Percentiles rank a stretch among this genome's conserved stretches.
Conservation (phyloP, 2,329 filamentous ascomycete species). For the Leptographium wingfieldii region DNA sequence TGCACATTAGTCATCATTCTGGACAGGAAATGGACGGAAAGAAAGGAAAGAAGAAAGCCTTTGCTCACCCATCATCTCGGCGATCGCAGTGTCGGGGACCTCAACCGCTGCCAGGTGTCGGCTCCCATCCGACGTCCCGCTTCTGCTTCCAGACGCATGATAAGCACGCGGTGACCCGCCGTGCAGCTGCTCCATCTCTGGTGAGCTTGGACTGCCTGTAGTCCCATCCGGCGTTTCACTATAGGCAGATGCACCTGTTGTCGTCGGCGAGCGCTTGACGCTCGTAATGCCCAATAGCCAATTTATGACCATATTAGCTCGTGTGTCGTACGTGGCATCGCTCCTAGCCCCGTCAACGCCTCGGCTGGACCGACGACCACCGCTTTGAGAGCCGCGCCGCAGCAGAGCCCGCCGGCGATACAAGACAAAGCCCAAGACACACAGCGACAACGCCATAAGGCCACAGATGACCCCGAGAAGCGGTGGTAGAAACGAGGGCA, state of each 20-base stretch:
- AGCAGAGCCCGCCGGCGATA: conserved; percentile 37
- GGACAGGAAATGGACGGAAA: too few species aligned
- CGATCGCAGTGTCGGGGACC: conserved; percentile 23
- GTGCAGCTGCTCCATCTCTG: conserved; percentile 22
- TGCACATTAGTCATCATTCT: conserved; percentile 3
- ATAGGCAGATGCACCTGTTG: not conserved
- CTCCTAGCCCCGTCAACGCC: conserved; percentile 10
- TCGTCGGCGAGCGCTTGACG: conserved; percentile 11
- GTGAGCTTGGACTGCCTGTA: conserved; percentile 20
- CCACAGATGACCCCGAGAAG: conserved; percentile 50
- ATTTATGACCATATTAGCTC: conserved; percentile 32
- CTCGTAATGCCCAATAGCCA: conserved; percentile 37
- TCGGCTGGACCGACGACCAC: not conserved
- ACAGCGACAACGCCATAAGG: conserved; percentile 39
- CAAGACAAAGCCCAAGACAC: conserved; percentile 38
- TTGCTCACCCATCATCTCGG: conserved; percentile 34
- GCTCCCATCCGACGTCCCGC: not conserved
- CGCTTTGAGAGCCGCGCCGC: conserved; percentile 11
- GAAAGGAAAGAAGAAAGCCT: not conserved
- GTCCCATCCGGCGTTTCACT: not conserved
- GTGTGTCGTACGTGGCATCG: conserved; percentile 32
- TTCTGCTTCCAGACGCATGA: too few species aligned
- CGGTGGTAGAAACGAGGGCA: conserved; percentile 46
- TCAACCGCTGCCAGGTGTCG: not conserved
- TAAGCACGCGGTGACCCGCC: too few species aligned